phyloP scores from a whole-genome alignment of 129 eudicot genomes.

The Flaveria linearis region DNA sequence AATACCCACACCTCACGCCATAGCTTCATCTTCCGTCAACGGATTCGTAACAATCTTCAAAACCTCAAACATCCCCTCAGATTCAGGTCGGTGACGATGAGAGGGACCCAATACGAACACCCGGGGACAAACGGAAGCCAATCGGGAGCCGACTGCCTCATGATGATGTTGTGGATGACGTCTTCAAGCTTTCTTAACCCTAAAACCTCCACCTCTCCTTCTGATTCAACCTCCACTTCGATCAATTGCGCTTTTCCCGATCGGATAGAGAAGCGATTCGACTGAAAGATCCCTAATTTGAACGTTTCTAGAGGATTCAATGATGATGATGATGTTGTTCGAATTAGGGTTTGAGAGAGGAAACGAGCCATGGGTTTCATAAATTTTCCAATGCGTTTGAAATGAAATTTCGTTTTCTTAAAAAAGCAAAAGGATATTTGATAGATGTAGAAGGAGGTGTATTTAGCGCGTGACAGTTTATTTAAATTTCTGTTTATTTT shows the following conservation, averaged over 20 bases:
- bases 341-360: conserved; percentile 40
- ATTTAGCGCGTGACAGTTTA: no score
- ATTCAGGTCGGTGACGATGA: no score
- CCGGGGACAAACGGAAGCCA: no score
- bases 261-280: conserved; percentile 37
- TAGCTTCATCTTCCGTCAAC: no score
- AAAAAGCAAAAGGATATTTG: background rate
- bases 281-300: conserved; percentile 25
- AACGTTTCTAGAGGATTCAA: conserved; percentile 31
- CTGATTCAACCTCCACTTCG: conserved; percentile 48
- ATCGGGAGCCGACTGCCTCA: no score
- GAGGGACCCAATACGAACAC: no score
- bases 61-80: no score
- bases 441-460: background rate
- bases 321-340: conserved; percentile 25
- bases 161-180: no score
- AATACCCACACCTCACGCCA: no score
- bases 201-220: conserved; percentile 40
- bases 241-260: conserved; percentile 48
- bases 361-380: conserved; percentile 38
- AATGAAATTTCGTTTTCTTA: background rate
- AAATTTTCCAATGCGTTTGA: background rate
- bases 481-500: no score
- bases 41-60: no score
- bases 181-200: no score